A percentile compares a stretch with the other conserved stretches of the same genome.
phyloP scores from a whole-genome alignment of 768 basidiomycete species.

The Naganishia antarctica region DNA sequence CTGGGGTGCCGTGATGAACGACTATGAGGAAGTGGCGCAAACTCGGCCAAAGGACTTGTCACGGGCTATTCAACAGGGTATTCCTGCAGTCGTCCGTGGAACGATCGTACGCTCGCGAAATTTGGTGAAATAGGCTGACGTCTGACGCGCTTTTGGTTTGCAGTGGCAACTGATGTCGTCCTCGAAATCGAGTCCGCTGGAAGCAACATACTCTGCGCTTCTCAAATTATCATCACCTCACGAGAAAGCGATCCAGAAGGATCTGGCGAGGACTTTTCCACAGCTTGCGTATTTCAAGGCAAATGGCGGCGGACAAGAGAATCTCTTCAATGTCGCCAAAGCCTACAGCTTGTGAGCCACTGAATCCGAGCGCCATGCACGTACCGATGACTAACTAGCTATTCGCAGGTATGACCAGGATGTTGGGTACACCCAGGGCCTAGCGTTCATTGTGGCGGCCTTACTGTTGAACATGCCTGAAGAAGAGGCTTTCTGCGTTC shows the following conservation, averaged over 20 bases:
- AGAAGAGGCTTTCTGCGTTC: slow-evolving; percentile 93
- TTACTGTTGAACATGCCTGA: slow-evolving; percentile 98
- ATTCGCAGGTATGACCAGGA: slow-evolving; percentile 69
- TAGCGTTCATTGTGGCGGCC: slow-evolving; percentile 93
- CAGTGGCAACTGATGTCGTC: slow-evolving; percentile 64
- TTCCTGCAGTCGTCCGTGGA: slow-evolving; percentile 92
- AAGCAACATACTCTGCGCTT: slow-evolving; percentile 71
- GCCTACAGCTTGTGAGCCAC: slow-evolving; percentile 80
- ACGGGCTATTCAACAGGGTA: slow-evolving; percentile 82
- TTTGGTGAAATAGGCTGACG: background rate
- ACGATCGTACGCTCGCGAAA: slow-evolving; percentile 72
- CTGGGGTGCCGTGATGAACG: slow-evolving; percentile 90
- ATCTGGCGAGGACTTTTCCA: slow-evolving; percentile 94
- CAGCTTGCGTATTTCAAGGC: slow-evolving; percentile 95
- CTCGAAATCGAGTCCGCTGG: slow-evolving; percentile 82
- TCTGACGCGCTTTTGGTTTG: background rate
- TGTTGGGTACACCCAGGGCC: slow-evolving; percentile 95
- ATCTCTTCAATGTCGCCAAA: slow-evolving; percentile 94
- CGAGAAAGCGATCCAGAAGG: slow-evolving; percentile 89
- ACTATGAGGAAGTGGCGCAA: slow-evolving; percentile 83
- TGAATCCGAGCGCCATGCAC: background rate
- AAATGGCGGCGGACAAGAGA: slow-evolving; percentile 92
- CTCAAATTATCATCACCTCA: slow-evolving; percentile 79
- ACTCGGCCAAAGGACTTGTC: slow-evolving; percentile 73
- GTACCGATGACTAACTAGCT: background rate